Conservation (phyloP, 495 filamentous ascomycete species). For the Lineolata rhizophorae region DNA sequence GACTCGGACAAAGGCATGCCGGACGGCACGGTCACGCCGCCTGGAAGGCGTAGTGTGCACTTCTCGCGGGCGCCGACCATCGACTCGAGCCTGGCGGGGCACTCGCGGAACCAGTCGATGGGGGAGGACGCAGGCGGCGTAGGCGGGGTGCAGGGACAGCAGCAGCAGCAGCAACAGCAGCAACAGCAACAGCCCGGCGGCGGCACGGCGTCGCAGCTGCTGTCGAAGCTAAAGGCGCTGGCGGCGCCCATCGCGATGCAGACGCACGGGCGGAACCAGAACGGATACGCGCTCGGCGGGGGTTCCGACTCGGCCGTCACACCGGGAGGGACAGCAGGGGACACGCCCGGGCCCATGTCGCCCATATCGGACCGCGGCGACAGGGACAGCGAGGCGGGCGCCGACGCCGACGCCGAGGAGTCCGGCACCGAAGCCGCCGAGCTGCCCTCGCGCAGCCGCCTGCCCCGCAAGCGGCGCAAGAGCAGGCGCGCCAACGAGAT, state of each 20-base stretch:
- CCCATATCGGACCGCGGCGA: constrained; percentile 7
- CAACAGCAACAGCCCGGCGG: too few relatives aligned
- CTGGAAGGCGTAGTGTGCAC: too few relatives aligned
- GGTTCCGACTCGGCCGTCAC: constrained; percentile 4
- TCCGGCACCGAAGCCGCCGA: constrained; percentile 14
- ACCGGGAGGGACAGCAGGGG: constrained; percentile 11
- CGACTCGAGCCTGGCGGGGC: too few relatives aligned
- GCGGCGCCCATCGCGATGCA: constrained; percentile 14
- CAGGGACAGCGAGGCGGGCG: constrained; percentile 14
- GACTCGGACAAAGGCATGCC: too few relatives aligned
- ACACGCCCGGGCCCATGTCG: constrained; percentile 4
- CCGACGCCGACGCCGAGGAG: constrained; percentile 20
- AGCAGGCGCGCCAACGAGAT: constrained; percentile 12
- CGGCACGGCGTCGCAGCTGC: constrained; percentile 13
- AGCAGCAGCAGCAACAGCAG: too few relatives aligned
- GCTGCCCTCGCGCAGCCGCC: constrained; percentile 1
- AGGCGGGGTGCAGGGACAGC: constrained; percentile 9
- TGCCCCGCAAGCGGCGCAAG: constrained; percentile 12
- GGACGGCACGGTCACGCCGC: too few relatives aligned
- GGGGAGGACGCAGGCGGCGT: constrained; percentile 5
- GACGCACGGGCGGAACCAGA: constrained; percentile 14
- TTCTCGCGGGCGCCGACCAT: too few relatives aligned
- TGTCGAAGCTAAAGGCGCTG: constrained; percentile 21
- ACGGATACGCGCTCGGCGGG: constrained; percentile 12
- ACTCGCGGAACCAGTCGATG: constrained; percentile 14